Conservation (phyloP, 345 rosid species). For the Euphorbia lathyris region DNA sequence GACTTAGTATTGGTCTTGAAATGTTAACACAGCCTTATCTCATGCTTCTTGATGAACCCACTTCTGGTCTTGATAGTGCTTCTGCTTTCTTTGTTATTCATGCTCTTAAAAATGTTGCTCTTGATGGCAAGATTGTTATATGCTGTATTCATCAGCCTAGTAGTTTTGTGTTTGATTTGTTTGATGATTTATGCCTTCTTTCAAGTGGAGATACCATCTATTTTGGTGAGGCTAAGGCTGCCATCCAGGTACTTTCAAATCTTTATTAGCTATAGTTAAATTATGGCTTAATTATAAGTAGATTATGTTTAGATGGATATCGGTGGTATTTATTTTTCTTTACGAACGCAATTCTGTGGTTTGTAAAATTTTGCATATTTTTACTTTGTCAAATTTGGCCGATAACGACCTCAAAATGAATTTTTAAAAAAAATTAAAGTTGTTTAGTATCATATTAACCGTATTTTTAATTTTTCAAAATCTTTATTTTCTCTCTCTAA, state of each 20-base stretch:
- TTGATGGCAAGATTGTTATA: conserved; percentile 39
- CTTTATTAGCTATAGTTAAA: too few species aligned
- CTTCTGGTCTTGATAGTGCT: conserved; percentile 32
- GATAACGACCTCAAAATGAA: too few species aligned
- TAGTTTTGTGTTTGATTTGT: conserved; percentile 39
- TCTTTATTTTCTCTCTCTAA: too few species aligned
- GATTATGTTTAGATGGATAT: too few species aligned
- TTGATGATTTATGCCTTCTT: conserved; percentile 42
- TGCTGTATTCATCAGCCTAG: conserved; percentile 56
- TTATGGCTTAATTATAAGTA: neutral
- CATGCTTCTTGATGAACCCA: conserved; percentile 43
- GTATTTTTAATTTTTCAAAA: too few species aligned
- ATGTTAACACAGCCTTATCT: conserved; percentile 29
- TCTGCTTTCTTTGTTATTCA: conserved; percentile 32
- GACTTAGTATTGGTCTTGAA: conserved; percentile 37
- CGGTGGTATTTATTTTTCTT: too few species aligned
- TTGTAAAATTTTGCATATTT: too few species aligned
- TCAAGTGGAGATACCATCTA: conserved; percentile 42
- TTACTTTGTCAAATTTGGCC: too few species aligned
- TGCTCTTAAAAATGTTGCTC: conserved; percentile 23
- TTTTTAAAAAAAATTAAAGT: too few species aligned
- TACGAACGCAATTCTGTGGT: too few species aligned
- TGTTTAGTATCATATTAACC: too few species aligned
- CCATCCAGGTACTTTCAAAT: conserved; percentile 30
- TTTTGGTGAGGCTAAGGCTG: conserved; percentile 42